phyloP scores from a whole-genome alignment of 2,329 filamentous ascomycete species.

The Stachybotrys chartarum region DNA sequence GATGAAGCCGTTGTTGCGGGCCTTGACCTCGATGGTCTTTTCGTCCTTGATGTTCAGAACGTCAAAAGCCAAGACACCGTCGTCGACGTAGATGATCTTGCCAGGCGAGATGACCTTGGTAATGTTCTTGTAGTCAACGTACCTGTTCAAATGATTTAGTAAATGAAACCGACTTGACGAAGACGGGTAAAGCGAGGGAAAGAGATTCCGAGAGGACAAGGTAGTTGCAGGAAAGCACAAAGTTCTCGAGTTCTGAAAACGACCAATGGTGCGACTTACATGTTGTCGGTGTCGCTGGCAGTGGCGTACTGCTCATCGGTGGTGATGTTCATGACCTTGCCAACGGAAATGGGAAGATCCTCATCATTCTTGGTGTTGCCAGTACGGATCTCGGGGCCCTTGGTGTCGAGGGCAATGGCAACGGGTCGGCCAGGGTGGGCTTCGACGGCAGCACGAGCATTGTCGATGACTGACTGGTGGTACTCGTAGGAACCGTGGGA shows the following conservation, averaged over 20 bases:
- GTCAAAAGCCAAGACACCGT: slow-evolving; percentile 94
- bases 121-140: slow-evolving; percentile 99
- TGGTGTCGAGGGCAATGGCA: slow-evolving; percentile 84
- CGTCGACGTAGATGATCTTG: slow-evolving; percentile 95
- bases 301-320: slow-evolving; percentile 91
- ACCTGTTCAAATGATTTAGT: slow-evolving; percentile 45
- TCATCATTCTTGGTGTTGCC: slow-evolving; percentile 73
- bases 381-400: slow-evolving; percentile 56
- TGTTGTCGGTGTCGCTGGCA: slow-evolving; percentile 80
- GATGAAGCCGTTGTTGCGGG: slow-evolving; percentile 97
- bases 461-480: slow-evolving; percentile 96
- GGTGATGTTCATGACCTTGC: slow-evolving; percentile 87
- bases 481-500: slow-evolving; percentile 78
- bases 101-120: slow-evolving; percentile 92
- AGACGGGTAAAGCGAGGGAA: not conserved
- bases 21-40: slow-evolving; percentile 78
- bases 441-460: slow-evolving; percentile 81
- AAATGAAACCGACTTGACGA: not conserved
- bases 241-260: too few relatives aligned
- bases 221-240: too few relatives aligned
- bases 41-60: slow-evolving; percentile 83
- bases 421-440: slow-evolving; percentile 74
- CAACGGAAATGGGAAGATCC: slow-evolving; percentile 80
- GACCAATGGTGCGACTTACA: slow-evolving; percentile 49
- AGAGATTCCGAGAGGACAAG: too few relatives aligned